phyloP scores from a whole-genome alignment of 108 stramenopile genomes.

The Cyclostephanos tholiformis region DNA sequence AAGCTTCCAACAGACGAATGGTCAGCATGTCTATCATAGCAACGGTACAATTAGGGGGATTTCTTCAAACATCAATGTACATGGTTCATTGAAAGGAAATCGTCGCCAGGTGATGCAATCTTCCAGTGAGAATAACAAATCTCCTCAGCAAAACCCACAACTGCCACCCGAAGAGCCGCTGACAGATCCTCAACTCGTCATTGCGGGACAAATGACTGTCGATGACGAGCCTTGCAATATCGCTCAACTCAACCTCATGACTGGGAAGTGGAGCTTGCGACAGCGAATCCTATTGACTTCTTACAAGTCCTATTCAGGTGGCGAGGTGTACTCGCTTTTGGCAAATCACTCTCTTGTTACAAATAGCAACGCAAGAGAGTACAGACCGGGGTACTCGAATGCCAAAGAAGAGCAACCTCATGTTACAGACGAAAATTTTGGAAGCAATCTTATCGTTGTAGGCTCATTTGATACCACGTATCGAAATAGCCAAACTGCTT shows the following conservation, averaged over 20 bases:
- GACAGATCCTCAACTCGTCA: conserved; percentile 69
- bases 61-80: background rate
- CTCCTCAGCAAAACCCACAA: conserved; percentile 10
- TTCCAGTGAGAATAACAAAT: conserved; percentile 10
- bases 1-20: background rate
- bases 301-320: conserved; percentile 88
- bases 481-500: conserved; percentile 90
- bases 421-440: conserved; percentile 35
- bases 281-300: conserved; percentile 82
- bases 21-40: background rate
- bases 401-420: conserved; percentile 43
- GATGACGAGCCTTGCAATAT: conserved; percentile 83
- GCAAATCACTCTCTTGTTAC: conserved; percentile 73
- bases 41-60: background rate
- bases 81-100: background rate
- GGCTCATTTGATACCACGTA: conserved; percentile 94
- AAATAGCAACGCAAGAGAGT: conserved; percentile 46
- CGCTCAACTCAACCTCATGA: conserved; percentile 74
- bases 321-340: conserved; percentile 81
- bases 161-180: conserved; percentile 17
- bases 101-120: too few relatives aligned
- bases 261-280: conserved; percentile 70
- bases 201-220: conserved; percentile 87
- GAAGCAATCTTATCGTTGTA: conserved; percentile 87
- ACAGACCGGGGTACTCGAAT: conserved; percentile 26